These are phyloP conservation scores for Boletus vermiculosoides DNA, from an alignment of 768 basidiomycete species.

Conservation along the genomic window DNA sequence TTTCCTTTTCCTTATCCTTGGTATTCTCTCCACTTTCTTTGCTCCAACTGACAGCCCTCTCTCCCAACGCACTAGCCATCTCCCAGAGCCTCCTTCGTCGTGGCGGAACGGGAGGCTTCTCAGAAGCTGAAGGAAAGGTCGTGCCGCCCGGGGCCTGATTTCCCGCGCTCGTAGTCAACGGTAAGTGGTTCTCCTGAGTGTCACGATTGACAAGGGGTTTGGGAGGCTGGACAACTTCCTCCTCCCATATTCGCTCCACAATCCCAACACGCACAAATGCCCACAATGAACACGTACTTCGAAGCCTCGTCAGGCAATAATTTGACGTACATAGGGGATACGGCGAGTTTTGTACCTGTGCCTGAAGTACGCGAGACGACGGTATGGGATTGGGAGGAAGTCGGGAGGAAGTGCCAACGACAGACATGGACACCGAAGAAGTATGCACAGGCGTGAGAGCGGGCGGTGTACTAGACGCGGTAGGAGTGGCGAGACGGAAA, in stretches of 20 bases:
- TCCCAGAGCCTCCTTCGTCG: constrained; percentile 65
- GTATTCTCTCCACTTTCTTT: constrained; percentile 32
- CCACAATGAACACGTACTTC: constrained; percentile 89
- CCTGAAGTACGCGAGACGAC: constrained; percentile 40
- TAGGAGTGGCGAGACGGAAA: constrained; percentile 54
- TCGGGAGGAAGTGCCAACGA: constrained; percentile 24
- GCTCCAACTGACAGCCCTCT: constrained; percentile 58
- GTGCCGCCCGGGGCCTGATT: constrained; percentile 2
- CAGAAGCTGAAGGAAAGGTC: constrained; percentile 15
- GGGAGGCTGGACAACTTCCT: constrained; percentile 49
- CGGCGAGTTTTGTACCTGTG: constrained; percentile 26
- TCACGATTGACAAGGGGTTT: constrained; percentile 20
- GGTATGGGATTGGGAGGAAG: constrained; percentile 34
- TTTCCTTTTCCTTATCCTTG: constrained; percentile 35
- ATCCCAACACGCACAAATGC: constrained; percentile 80
- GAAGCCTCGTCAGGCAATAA: constrained; percentile 84
- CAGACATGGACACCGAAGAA: constrained; percentile 34
- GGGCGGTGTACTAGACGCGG: constrained; percentile 25
- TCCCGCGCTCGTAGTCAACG: background rate
- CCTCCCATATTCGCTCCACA: constrained; percentile 88
- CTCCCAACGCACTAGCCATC: constrained; percentile 60
- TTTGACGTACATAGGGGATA: constrained; percentile 78
- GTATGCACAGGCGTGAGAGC: constrained; percentile 21
- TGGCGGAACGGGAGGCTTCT: constrained; percentile 63
- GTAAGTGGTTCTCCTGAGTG: background rate